These are phyloP conservation scores for Lenwebbia sp. DNA, from an alignment of 345 rosid species.

Conservation along the genomic window DNA sequence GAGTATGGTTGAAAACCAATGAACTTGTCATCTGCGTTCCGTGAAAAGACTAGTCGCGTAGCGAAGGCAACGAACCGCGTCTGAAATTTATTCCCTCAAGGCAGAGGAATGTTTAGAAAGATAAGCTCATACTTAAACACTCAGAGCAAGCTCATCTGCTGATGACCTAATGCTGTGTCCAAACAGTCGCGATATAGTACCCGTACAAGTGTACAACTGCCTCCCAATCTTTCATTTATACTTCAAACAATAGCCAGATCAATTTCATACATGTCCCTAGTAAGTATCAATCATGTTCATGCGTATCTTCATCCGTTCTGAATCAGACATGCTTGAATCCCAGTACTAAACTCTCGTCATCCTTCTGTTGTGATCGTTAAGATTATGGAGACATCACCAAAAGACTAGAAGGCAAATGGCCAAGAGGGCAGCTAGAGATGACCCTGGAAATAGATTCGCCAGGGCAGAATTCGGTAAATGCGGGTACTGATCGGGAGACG, in stretches of 20 bases:
- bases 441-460: neutral
- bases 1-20: neutral
- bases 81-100: neutral
- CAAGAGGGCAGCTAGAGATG: neutral
- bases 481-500: slow-evolving; percentile 36
- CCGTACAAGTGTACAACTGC: neutral
- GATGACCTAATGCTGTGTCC: neutral
- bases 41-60: neutral
- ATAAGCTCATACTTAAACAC: neutral
- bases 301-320: neutral
- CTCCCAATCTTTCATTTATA: neutral
- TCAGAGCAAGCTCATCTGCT: neutral
- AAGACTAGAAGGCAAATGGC: neutral
- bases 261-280: neutral
- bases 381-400: neutral
- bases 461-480: slow-evolving; percentile 25
- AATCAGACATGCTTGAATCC: neutral
- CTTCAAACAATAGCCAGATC: neutral
- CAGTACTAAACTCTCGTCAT: neutral
- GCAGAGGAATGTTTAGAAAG: neutral
- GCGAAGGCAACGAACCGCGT: neutral
- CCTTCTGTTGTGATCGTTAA: neutral
- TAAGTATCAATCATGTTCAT: neutral
- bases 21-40: neutral
- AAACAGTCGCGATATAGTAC: neutral